Evolutionary conservation across 2,329 filamentous ascomycete species (phyloP).

Genomic region (Neonectria hederae): DNA sequence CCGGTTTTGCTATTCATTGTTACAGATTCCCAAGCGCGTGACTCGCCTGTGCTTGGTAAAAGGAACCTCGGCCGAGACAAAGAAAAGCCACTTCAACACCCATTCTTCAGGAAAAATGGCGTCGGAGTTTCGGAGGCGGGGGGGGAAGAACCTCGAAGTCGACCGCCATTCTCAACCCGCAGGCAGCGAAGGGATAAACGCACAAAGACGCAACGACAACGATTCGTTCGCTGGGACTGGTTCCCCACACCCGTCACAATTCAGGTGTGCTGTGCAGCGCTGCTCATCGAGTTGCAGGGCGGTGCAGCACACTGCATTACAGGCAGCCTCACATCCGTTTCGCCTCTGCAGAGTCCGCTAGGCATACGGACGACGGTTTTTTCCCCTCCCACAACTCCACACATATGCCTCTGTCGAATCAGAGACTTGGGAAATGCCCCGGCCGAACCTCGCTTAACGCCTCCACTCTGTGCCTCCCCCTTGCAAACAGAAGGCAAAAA

Average conservation of each 20-base stretch:
- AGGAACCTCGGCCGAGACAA: neutral
- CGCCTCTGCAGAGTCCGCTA: neutral
- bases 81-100: neutral
- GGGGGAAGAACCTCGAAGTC: neutral
- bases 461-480: neutral
- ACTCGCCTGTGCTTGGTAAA: neutral
- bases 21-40: neutral
- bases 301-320: neutral
- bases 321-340: neutral
- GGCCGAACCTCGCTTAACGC: constrained; percentile 26
- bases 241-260: neutral
- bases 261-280: neutral
- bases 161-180: neutral
- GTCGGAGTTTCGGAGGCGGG: neutral
- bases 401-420: constrained; percentile 3
- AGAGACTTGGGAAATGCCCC: neutral
- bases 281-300: neutral
- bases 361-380: constrained; percentile 1
- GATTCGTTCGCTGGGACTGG: too few relatives aligned
- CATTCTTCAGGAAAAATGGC: neutral
- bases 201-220: neutral
- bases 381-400: constrained; percentile 1
- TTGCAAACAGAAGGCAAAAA: neutral
- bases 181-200: neutral
- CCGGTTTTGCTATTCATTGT: neutral